Base-by-base conservation (phyloP, 1,284 basidiomycete genomes). In the Microstroma glucosiphilum region DNA sequence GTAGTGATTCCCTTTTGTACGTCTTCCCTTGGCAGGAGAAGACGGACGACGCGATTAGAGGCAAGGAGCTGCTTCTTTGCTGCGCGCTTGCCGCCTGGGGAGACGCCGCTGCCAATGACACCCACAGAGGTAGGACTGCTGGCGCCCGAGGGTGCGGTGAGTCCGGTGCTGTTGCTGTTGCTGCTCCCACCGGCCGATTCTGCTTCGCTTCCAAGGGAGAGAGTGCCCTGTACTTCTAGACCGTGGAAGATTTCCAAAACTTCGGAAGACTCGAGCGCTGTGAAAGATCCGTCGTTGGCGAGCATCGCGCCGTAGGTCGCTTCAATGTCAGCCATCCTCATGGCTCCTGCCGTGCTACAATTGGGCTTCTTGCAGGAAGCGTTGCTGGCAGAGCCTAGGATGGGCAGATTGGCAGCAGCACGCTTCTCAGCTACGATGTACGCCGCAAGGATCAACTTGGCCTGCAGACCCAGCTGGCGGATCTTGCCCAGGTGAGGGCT, bases 221-320 rank as follows among this genome's bases (percentile, higher is more conserved):
- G 55, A 23, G 78, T 62, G 17, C 73, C 73, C 55, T 78, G 72
- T 19, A 75, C 74, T 56, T 77, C 76, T 41, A 79, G 66, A 57
- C 68, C 64, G 48, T 78, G 75, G 25, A 78, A 66, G 8, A 79
- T 73, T 26, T 74, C 73, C 11, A 79, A 63, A 37, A 77, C 60
- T 61, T 79, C 77, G 6, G 72, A 73, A 21, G 55, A 60, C 49
- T 73, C 73, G 30, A 79, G 64, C 0, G 71, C 58, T 6, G 67
- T 49, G 9, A 73, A 69, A 26, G 26, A 19, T 1, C 66, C 68
- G 41, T 66, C 62, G 53, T 78, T 71, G 40, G 61, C 58, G 23
- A 79, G 63, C 60, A 78, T 60, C 40, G 66, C 61, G 4, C 60
- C 55, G 64, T 79, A 79, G 19, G 70, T 73, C 13, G 42, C 30